Evolutionary conservation across 306 rosid species (phyloP), one percentile per base, ranked within the genome.

Genomic region (Gleditsia sinensis): DNA sequence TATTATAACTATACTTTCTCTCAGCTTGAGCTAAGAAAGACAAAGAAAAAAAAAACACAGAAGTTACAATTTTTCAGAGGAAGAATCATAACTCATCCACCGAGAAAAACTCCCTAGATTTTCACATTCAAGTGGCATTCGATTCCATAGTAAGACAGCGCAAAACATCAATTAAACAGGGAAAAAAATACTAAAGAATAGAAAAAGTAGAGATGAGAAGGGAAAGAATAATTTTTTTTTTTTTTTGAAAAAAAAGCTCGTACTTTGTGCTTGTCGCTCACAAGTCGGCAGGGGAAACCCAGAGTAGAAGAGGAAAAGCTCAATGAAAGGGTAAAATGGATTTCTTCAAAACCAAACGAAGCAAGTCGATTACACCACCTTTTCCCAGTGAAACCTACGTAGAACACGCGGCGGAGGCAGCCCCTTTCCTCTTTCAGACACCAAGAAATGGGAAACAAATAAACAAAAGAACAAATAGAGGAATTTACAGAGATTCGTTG

Each of bases 371-470:
- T 77, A 77, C 11, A 24, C 34, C 28, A 40, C 33, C 56, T 77
- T 63, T 45, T 73, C n/a, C 48, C 53, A 50, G 32, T n/a, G 74
- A 71, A 51, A 46, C 36, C 78, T 2, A 42, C 86, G 67, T 43
- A 25, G 74, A 78, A 74, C 58, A 14, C 81, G 75, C 74, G 78
- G 32, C 66, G 53, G 51, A 1, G 36, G 4, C 2, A 25, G 11
- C 40, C 59, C 48, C 59, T 74, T 74, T 12, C 69, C 45, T 61
- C 46, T 21, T 14, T 13, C 30, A 80, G 72, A 82, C 75, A 82
- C 57, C 60, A 32, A 63, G 1, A 5, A 21, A 54, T 1, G 7
- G 1, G 37, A 30, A 69, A 66, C 23, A 54, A 39, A 16, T 17
- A 42, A 46, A 13, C 3, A 16, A 51, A 45, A 28, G 55, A 71